Conservation (phyloP, 805 yeast species). For the Ogataea zsoltii region DNA sequence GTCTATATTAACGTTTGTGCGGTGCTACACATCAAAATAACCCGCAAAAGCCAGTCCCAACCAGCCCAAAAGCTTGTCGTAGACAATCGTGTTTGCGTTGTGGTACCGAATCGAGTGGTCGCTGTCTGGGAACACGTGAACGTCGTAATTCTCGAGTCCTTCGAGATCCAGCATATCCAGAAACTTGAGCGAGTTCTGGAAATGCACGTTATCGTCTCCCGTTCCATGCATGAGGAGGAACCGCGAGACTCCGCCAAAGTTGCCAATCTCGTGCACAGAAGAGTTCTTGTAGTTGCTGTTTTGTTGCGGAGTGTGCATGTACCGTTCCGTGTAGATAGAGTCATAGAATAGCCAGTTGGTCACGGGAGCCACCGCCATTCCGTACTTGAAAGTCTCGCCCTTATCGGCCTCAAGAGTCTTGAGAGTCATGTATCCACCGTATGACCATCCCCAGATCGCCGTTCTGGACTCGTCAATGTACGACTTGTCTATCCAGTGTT, state of each 20-base stretch:
- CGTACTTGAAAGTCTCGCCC: constrained; percentile 76
- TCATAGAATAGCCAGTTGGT: constrained; percentile 93
- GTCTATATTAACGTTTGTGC: too few relatives aligned
- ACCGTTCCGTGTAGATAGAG: constrained; percentile 91
- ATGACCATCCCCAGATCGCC: constrained; percentile 98
- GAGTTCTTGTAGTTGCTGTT: constrained; percentile 58
- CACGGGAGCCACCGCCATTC: constrained; percentile 97
- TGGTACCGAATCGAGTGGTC: constrained; percentile 75
- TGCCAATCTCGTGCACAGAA: constrained; percentile 55
- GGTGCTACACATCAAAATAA: constrained; percentile 27
- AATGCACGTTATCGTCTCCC: constrained; percentile 96
- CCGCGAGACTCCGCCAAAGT: constrained; percentile 58
- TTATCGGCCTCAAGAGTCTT: constrained; percentile 84
- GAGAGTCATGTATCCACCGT: constrained; percentile 92
- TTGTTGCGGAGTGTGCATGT: constrained; percentile 80
- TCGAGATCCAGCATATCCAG: constrained; percentile 71
- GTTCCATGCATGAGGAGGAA: constrained; percentile 93
- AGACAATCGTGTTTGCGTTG: constrained; percentile 69
- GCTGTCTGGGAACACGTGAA: constrained; percentile 78
- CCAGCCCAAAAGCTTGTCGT: constrained; percentile 69
- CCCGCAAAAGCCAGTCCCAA: constrained; percentile 59
- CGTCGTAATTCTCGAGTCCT: constrained; percentile 81
- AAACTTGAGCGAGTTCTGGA: constrained; percentile 81
- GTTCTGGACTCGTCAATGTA: constrained; percentile 70
- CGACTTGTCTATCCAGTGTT: constrained; percentile 56